Evolutionary conservation across 2,329 filamentous ascomycete species (phyloP).

Genomic region (Phaeosphaeriaceae sp.): DNA sequence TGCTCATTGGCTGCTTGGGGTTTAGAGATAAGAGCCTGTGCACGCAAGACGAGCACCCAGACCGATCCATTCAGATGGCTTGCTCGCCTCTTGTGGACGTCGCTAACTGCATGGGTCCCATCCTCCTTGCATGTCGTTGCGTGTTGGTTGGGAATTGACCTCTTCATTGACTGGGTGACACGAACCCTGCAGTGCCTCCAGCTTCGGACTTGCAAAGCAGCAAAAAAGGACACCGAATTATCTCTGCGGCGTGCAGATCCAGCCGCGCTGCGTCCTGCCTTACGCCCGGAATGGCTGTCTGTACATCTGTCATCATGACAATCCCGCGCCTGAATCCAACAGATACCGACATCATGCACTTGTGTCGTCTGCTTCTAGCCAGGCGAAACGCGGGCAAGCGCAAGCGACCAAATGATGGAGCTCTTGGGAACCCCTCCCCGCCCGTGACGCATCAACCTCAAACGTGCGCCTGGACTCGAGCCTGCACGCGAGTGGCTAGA

Average conservation of each 20-base stretch:
- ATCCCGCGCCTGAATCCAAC: conserved; percentile 4
- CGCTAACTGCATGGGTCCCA: conserved; percentile 5
- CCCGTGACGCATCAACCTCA: conserved; percentile 10
- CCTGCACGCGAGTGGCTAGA: conserved; percentile 4
- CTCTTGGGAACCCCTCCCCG: neutral
- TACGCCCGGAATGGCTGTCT: neutral
- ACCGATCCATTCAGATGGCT: conserved; percentile 14
- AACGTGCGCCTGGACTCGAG: conserved; percentile 6
- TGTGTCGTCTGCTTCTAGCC: neutral
- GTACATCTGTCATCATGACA: conserved; percentile 18
- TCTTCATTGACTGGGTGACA: neutral
- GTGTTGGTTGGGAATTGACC: conserved; percentile 5
- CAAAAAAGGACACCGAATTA: neutral
- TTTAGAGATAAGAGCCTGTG: conserved; percentile 24
- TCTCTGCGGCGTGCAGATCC: neutral
- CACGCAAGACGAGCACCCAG: conserved; percentile 12
- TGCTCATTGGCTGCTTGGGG: conserved; percentile 15
- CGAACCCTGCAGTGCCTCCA: neutral
- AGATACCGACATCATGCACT: neutral
- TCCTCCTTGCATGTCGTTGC: conserved; percentile 3
- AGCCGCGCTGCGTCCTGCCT: neutral
- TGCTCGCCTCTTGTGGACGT: neutral
- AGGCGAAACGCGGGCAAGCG: conserved; percentile 8
- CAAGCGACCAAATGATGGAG: conserved; percentile 12
- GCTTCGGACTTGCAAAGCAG: neutral